Evolutionary conservation across 139 green algal genomes (phyloP), one percentile per base, ranked within the genome.

Genomic region (Medakamo hakoo): DNA sequence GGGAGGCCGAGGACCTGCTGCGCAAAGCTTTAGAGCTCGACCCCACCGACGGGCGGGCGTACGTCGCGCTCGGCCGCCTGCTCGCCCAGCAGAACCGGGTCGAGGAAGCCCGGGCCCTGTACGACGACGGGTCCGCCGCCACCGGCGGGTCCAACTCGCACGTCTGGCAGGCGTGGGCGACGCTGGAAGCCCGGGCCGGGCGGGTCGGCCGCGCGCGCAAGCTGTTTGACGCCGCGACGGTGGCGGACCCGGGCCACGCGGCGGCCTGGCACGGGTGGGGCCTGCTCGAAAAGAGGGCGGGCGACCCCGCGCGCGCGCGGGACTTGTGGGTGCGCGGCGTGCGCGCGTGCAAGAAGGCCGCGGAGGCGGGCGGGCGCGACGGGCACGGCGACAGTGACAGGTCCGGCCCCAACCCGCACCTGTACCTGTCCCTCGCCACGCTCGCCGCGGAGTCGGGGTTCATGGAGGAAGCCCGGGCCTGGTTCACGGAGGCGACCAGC

Each of bases 191-290:
- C 3, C 65, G 68, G 49, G 65, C 63, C 19, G 82, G 78, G 29
- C 90, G 94, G 58, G 30, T 84, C 1, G 31, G 59, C 2, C 62
- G 78, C 21, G 92, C 90, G 2, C 81, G 92, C 30, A 87, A 89
- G 78, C 79, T 93, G 58, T 97, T 85, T 69, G 88, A 97, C 66
- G 91, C 90, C 0, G 92, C 92, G 0, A 77, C 87, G 9, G 84
- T 90, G 48, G 91, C 91, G 30, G 77, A 92, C 68, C 63, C 71
- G 23, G 68, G 63, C 58, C 92, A 98, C 65, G 87, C 84, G 24
- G 88, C 89, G 4, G 86, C 90, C 0, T 98, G 88, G 85, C 92
- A 98, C 74, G 90, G 87, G 56, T 98, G 92, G 92, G 92, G 90
- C 14, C 78, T 93, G 71, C 78, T 98, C 67, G 92, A 98, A 77